Conservation (phyloP, 2,329 filamentous ascomycete species). For the Orbilia quercus region DNA sequence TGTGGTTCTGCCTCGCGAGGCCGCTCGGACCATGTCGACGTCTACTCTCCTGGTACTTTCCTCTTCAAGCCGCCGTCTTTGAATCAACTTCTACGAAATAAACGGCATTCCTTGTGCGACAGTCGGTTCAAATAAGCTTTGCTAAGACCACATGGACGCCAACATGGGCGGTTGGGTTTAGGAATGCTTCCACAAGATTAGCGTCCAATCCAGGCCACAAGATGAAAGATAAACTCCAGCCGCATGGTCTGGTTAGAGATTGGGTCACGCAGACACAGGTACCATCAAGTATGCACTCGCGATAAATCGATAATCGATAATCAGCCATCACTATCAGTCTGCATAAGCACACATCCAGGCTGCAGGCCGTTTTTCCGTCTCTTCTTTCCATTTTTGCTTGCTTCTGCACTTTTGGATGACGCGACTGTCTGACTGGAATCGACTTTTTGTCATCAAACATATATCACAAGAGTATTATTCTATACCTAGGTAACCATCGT, state of each 20-base stretch:
- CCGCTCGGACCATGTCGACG: conserved; percentile 1
- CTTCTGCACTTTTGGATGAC: not conserved
- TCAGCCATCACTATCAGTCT: too few relatives aligned
- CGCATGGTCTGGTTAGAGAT: conserved; percentile 22
- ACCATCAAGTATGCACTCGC: not conserved
- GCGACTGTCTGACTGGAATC: not conserved
- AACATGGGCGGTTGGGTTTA: not conserved
- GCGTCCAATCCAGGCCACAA: not conserved
- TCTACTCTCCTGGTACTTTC: conserved; percentile 25
- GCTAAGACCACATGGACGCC: conserved; percentile 23
- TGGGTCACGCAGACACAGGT: not conserved
- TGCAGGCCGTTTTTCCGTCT: not conserved
- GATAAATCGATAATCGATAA: conserved; percentile 10
- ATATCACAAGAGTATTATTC: not conserved
- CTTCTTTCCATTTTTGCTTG: not conserved
- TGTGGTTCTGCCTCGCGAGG: conserved; percentile 48
- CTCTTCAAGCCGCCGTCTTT: not conserved
- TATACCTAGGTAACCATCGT: not conserved
- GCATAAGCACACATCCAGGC: too few relatives aligned
- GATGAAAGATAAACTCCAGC: conserved; percentile 13
- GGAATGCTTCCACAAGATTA: conserved; percentile 11
- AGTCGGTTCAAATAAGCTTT: conserved; percentile 36
- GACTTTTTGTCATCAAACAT: conserved; percentile 18
- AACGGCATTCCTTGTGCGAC: conserved; percentile 35
- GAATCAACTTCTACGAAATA: conserved; percentile 3